A percentile compares a stretch with the other conserved stretches of the same genome.
These are phyloP conservation scores for Kandelia obovata DNA, from an alignment of 345 rosid species.

Conservation along the genomic window DNA sequence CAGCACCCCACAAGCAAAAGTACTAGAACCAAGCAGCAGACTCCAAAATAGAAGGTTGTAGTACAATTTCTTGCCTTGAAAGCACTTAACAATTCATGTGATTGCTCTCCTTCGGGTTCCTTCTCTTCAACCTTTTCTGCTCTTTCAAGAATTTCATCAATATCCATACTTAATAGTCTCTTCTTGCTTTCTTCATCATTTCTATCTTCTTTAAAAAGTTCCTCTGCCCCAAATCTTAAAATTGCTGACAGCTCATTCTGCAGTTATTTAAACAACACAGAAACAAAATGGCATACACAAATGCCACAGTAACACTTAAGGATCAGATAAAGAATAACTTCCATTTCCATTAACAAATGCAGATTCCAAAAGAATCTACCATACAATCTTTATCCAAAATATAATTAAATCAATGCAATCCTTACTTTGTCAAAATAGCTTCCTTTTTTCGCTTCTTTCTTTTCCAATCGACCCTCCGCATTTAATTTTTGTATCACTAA, in stretches of 20 bases:
- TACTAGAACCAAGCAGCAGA: neutral
- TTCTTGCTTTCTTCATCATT: conserved; percentile 97
- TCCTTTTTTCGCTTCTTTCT: conserved; percentile 94
- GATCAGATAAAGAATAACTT: neutral
- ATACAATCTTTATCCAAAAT: no score
- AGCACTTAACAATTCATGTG: conserved; percentile 81
- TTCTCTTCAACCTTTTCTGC: conserved; percentile 97
- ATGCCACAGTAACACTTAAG: neutral
- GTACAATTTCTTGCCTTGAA: conserved; percentile 65
- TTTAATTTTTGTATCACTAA: conserved; percentile 96
- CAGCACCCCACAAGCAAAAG: neutral
- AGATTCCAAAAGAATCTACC: no score
- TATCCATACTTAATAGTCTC: conserved; percentile 84
- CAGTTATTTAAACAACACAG: conserved; percentile 16
- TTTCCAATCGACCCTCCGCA: conserved; percentile 99
- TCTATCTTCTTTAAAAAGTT: conserved; percentile 91
- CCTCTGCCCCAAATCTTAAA: conserved; percentile 98
- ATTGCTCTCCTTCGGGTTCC: conserved; percentile 55
- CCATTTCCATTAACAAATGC: neutral
- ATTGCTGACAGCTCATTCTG: conserved; percentile 98
- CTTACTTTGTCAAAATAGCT: conserved; percentile 89
- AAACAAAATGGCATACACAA: neutral
- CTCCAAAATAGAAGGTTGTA: neutral
- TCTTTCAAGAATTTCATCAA: conserved; percentile 96
- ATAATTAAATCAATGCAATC: neutral